These are phyloP conservation scores for Globisporangium middletonii DNA, from an alignment of 352 stramenopile species.

Conservation along the genomic window DNA sequence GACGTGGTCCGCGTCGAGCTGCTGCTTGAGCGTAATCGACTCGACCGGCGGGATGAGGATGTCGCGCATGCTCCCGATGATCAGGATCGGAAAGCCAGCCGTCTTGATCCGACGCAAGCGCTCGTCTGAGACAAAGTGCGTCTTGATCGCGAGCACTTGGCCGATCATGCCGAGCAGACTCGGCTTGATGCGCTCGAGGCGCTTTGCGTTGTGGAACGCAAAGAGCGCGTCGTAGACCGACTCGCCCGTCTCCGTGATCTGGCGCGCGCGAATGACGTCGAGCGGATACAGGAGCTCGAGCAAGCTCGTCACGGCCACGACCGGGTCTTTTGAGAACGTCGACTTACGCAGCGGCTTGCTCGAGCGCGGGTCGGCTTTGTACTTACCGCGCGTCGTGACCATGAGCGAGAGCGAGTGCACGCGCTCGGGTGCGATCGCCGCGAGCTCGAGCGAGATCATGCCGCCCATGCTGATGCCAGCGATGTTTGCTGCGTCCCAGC, in stretches of 20 bases:
- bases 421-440: slow-evolving; percentile 30
- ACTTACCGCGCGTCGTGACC: slow-evolving; percentile 50
- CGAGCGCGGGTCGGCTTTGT: slow-evolving; percentile 24
- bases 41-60: slow-evolving; percentile 15
- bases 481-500: slow-evolving; percentile 41
- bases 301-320: slow-evolving; percentile 33
- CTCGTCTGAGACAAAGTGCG: slow-evolving; percentile 22
- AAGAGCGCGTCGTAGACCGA: slow-evolving; percentile 38
- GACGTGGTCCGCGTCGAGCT: slow-evolving; percentile 31
- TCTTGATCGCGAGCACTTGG: not conserved
- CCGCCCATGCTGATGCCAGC: slow-evolving; percentile 56
- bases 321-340: slow-evolving; percentile 26
- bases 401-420: slow-evolving; percentile 54
- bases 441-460: slow-evolving; percentile 67
- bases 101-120: slow-evolving; percentile 35
- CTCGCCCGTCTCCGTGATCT: slow-evolving; percentile 25
- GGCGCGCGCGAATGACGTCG: slow-evolving; percentile 20
- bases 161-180: not conserved
- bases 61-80: slow-evolving; percentile 22
- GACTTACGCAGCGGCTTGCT: slow-evolving; percentile 30
- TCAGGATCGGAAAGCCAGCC: slow-evolving; percentile 34
- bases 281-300: slow-evolving; percentile 55
- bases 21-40: slow-evolving; percentile 29
- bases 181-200: slow-evolving; percentile 11
- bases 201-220: slow-evolving; percentile 28